Percentiles rank a stretch among this genome's conserved stretches.
Conservation (phyloP, 352 stramenopile species). For the Globisporangium yorkense region DNA sequence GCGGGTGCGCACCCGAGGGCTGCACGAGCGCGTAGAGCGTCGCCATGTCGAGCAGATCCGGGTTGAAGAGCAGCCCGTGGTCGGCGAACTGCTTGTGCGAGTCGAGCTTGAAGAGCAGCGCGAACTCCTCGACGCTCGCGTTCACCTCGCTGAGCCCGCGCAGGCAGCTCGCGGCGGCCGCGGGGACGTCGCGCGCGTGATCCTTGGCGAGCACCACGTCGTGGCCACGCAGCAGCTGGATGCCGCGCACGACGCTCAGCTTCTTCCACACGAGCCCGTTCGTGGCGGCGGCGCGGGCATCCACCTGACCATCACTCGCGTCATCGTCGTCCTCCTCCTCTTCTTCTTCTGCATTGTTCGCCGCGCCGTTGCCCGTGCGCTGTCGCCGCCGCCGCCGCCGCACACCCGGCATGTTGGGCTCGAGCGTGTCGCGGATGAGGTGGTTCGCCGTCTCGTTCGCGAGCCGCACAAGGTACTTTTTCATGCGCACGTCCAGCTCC, state of each 20-base stretch:
- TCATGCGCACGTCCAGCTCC: constrained; percentile 65
- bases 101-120: constrained; percentile 78
- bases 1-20: constrained; percentile 62
- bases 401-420: constrained; percentile 23
- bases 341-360: neutral
- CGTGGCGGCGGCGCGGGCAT: constrained; percentile 7
- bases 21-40: constrained; percentile 73
- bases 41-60: constrained; percentile 60
- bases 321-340: neutral
- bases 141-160: constrained; percentile 64
- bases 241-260: constrained; percentile 34
- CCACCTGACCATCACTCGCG: constrained; percentile 6
- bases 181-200: constrained; percentile 2
- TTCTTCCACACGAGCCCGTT: constrained; percentile 51
- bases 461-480: constrained; percentile 70
- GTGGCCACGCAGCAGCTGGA: constrained; percentile 49
- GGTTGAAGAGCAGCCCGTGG: constrained; percentile 74
- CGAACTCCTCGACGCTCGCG: constrained; percentile 80
- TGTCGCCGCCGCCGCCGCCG: constrained; percentile 2
- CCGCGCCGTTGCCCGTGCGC: neutral
- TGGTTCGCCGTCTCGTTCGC: constrained; percentile 81
- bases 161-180: constrained; percentile 34
- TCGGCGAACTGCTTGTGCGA: constrained; percentile 51
- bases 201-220: constrained; percentile 31
- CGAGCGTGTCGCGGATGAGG: constrained; percentile 65